phyloP scores from a whole-genome alignment of 1,284 basidiomycete species.

The Moesziomyces aphidis region DNA sequence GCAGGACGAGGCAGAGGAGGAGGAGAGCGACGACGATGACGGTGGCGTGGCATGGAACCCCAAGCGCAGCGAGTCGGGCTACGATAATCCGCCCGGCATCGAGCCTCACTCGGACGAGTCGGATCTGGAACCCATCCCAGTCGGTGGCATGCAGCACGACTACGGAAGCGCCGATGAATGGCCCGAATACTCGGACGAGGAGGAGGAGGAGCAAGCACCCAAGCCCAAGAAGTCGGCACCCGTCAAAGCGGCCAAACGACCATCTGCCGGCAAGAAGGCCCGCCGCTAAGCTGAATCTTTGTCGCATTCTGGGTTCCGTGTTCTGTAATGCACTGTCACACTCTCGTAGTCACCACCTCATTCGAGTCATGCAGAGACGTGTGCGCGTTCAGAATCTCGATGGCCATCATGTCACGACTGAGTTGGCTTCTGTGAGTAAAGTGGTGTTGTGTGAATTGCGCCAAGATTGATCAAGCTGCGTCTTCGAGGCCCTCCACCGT shows the following conservation, averaged over 20 bases:
- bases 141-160: constrained; percentile 51
- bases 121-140: constrained; percentile 56
- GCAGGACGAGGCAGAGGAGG: constrained; percentile 27
- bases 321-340: not conserved
- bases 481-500: constrained; percentile 62
- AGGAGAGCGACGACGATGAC: constrained; percentile 12
- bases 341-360: not conserved
- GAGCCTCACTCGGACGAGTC: constrained; percentile 45
- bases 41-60: constrained; percentile 22
- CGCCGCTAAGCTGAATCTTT: constrained; percentile 16
- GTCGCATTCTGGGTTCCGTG: not conserved
- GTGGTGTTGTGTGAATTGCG: not conserved
- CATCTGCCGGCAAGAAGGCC: constrained; percentile 6
- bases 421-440: not conserved
- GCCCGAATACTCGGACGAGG: constrained; percentile 31
- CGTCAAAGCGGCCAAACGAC: not conserved
- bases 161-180: constrained; percentile 36
- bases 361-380: not conserved
- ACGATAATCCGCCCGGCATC: constrained; percentile 34
- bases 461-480: constrained; percentile 8
- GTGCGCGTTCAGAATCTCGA: not conserved
- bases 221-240: constrained; percentile 6
- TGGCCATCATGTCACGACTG: not conserved
- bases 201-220: constrained; percentile 13
- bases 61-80: constrained; percentile 15